Evolutionary conservation across 106 monocot species (phyloP).

Genomic region (Alisma plantagoaquatica): DNA sequence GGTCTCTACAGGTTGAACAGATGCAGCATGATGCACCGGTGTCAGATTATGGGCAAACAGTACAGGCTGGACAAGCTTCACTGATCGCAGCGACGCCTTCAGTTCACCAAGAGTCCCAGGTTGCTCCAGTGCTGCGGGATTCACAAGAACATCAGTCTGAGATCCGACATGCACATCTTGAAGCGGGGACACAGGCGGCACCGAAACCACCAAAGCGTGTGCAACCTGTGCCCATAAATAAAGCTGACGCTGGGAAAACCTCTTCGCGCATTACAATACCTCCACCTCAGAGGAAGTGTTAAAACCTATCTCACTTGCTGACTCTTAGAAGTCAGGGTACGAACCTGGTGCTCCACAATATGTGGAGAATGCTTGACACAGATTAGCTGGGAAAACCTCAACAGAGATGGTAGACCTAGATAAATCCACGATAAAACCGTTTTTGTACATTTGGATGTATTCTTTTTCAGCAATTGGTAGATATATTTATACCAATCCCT

Average conservation of each 20-base stretch:
- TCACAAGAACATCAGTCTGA: too few relatives aligned
- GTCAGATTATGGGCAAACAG: background rate
- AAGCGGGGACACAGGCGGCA: slow-evolving; percentile 4
- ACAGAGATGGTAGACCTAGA: slow-evolving; percentile 52
- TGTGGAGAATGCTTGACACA: slow-evolving; percentile 76
- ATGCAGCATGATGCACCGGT: background rate
- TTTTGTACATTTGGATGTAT: too few relatives aligned
- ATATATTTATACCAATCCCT: too few relatives aligned
- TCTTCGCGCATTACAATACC: background rate
- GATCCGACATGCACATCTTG: background rate
- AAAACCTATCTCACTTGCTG: slow-evolving; percentile 79
- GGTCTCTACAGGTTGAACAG: background rate
- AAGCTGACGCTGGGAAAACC: background rate
- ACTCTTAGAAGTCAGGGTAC: slow-evolving; percentile 72
- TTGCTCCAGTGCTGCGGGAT: too few relatives aligned
- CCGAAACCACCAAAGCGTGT: background rate
- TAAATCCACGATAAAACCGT: slow-evolving; percentile 10
- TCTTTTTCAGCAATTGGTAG: too few relatives aligned
- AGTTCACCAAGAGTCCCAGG: too few relatives aligned
- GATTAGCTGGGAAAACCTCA: slow-evolving; percentile 94
- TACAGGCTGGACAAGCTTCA: too few relatives aligned
- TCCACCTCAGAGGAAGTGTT: slow-evolving; percentile 57
- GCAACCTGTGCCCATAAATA: background rate
- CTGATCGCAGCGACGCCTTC: too few relatives aligned
- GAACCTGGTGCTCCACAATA: slow-evolving; percentile 46